Base-by-base conservation (phyloP, 768 basidiomycete species). In the Leccinellum rugosiceps region DNA sequence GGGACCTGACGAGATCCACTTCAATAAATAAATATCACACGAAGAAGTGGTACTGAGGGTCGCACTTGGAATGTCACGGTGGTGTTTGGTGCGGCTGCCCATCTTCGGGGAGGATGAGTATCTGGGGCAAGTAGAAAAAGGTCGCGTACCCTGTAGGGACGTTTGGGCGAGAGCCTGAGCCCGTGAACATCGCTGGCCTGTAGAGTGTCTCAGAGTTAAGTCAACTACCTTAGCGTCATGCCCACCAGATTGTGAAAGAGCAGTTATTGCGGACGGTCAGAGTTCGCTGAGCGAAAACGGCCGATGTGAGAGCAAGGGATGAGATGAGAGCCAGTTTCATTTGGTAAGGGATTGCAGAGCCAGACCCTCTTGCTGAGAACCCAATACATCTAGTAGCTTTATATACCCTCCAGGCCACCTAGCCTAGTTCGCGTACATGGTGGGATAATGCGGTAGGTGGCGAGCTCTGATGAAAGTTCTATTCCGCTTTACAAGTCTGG, bases 241-340 rank as follows among this genome's bases (percentile, higher is more conserved):
- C 76, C 52, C 63, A 86, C 87, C 87, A 88, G 58, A 88, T 78
- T 4, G 85, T 87, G 70, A 85, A 87, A 0, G 84, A 79, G 65
- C 87, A 88, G 3, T 70, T 75, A 72, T 88, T 88, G 64, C 76
- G 75, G 25, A 83, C 83, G 0, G 80, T 83, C 60, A 88, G 78
- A 26, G 80, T 85, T 32, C 86, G 80, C 44, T 78, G 82, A n/a
- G 74, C 68, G 35, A 74, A 72, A 19, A 50, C 71, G 55, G 44
- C 62, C 4, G 74, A 71, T 17, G 71, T 38, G 35, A 77, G 59
- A 21, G 68, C 69, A 43, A 72, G 60, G 30, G 69, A 65, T 23
- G 71, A 58, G 28, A 68, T 55, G 51, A 67, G 55, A 34, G 63
- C 47, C 44, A 65, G 56, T 57, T 61, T 69, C 60, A 71, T 75